phyloP scores from a whole-genome alignment of 805 yeast species.

The Isabelozyma heimii region DNA sequence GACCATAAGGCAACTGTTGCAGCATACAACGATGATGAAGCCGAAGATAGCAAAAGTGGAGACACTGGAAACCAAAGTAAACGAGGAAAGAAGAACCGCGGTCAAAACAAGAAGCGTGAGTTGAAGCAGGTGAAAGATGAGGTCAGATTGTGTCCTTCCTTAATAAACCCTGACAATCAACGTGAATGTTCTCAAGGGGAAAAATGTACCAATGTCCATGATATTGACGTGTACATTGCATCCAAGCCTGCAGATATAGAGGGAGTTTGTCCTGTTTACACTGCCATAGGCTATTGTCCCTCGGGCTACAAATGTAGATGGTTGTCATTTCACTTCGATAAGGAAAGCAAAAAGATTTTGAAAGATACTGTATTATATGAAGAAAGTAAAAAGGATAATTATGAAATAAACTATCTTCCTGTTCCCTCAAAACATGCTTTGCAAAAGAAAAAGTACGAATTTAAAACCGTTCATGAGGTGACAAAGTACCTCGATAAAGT shows the following conservation, averaged over 20 bases:
- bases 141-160: slow-evolving; percentile 61
- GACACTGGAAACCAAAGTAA: slow-evolving; percentile 31
- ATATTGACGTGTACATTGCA: slow-evolving; percentile 59
- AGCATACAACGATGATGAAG: slow-evolving; percentile 47
- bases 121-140: slow-evolving; percentile 65
- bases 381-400: slow-evolving; percentile 28
- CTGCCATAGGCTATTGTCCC: slow-evolving; percentile 85
- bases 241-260: slow-evolving; percentile 69
- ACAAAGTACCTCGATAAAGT: slow-evolving; percentile 59
- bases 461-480: slow-evolving; percentile 55
- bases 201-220: slow-evolving; percentile 75
- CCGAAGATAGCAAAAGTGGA: slow-evolving; percentile 40
- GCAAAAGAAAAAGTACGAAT: slow-evolving; percentile 61
- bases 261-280: slow-evolving; percentile 82
- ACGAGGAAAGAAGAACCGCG: slow-evolving; percentile 53
- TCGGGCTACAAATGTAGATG: slow-evolving; percentile 92
- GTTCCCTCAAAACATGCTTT: slow-evolving; percentile 44
- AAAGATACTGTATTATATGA: slow-evolving; percentile 43
- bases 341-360: slow-evolving; percentile 42
- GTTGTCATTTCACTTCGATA: slow-evolving; percentile 66
- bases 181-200: slow-evolving; percentile 63
- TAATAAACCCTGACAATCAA: slow-evolving; percentile 51
- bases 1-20: slow-evolving; percentile 13
- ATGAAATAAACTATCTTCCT: slow-evolving; percentile 64
- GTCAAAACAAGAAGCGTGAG: slow-evolving; percentile 83